These are phyloP conservation scores for Anthoceros angustus DNA, from an alignment of 225 moss, liverwort and hornwort species.

Conservation along the genomic window DNA sequence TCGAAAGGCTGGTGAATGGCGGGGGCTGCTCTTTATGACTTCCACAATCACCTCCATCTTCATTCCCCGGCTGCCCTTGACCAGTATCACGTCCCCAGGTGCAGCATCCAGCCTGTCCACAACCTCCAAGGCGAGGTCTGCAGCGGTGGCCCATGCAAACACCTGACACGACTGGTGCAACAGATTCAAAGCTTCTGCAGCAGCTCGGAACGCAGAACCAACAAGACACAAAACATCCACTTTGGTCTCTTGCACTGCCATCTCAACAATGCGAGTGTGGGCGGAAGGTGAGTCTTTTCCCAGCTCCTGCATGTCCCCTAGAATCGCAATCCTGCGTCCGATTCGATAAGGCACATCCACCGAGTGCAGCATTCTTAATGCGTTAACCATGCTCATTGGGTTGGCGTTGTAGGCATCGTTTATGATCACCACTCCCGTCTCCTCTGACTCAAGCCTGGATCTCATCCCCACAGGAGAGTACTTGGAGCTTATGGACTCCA, in stretches of 20 bases:
- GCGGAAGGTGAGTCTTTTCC: constrained; percentile 37
- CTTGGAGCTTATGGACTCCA: constrained; percentile 23
- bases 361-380: constrained; percentile 40
- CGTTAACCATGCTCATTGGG: constrained; percentile 53
- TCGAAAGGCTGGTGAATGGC: no score
- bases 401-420: constrained; percentile 88
- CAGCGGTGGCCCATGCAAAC: constrained; percentile 24
- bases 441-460: constrained; percentile 30
- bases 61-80: constrained; percentile 86
- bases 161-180: constrained; percentile 18
- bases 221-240: constrained; percentile 51
- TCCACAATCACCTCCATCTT: constrained; percentile 66
- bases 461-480: constrained; percentile 51
- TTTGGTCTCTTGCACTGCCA: constrained; percentile 26
- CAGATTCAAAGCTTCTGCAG: constrained; percentile 18
- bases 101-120: constrained; percentile 16
- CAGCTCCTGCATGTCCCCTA: constrained; percentile 94
- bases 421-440: constrained; percentile 33
- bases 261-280: constrained; percentile 46
- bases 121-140: constrained; percentile 27
- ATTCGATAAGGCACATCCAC: constrained; percentile 16
- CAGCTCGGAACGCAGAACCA: constrained; percentile 48
- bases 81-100: constrained; percentile 68
- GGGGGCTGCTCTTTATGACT: constrained; percentile 27
- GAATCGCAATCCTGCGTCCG: constrained; percentile 37